A percentile compares a stretch with the other conserved stretches of the same genome.
These are phyloP conservation scores for Sodiomyces alkalinus DNA, from an alignment of 2,329 filamentous ascomycete species.

Conservation along the genomic window DNA sequence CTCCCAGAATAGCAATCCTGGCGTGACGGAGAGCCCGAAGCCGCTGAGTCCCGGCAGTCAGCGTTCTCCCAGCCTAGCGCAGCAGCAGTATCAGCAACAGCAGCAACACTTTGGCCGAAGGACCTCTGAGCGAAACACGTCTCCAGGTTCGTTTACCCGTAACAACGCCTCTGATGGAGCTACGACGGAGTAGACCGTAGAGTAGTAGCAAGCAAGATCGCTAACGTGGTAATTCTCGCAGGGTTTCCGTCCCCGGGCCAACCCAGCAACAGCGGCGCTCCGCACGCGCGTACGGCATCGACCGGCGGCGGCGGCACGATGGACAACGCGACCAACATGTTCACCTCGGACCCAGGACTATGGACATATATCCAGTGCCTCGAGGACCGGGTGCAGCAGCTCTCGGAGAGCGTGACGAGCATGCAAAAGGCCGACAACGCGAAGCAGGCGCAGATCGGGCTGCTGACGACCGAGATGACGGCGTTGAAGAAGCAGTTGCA, in stretches of 20 bases:
- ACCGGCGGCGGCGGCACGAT: slow-evolving; percentile 31
- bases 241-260: too few species aligned
- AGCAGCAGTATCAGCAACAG: slow-evolving; percentile 51
- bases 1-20: slow-evolving; percentile 43
- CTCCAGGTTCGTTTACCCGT: slow-evolving; percentile 15
- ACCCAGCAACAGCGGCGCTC: not conserved
- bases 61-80: slow-evolving; percentile 49
- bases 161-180: not conserved
- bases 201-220: not conserved
- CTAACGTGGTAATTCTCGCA: slow-evolving; percentile 14
- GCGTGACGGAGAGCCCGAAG: slow-evolving; percentile 77
- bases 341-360: slow-evolving; percentile 47
- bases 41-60: slow-evolving; percentile 60
- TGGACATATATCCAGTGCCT: slow-evolving; percentile 60
- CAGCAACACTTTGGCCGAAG: slow-evolving; percentile 47
- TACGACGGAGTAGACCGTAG: not conserved
- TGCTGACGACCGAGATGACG: slow-evolving; percentile 20
- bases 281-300: not conserved
- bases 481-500: slow-evolving; percentile 17
- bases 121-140: slow-evolving; percentile 37
- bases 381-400: slow-evolving; percentile 40
- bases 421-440: slow-evolving; percentile 24
- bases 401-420: slow-evolving; percentile 22
- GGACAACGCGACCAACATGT: slow-evolving; percentile 52
- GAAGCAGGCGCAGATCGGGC: slow-evolving; percentile 20